A percentile compares a stretch with the other conserved stretches of the same genome.
Evolutionary conservation across 2,329 filamentous ascomycete genomes (phyloP).

Genomic region (Leptographium flavum): DNA sequence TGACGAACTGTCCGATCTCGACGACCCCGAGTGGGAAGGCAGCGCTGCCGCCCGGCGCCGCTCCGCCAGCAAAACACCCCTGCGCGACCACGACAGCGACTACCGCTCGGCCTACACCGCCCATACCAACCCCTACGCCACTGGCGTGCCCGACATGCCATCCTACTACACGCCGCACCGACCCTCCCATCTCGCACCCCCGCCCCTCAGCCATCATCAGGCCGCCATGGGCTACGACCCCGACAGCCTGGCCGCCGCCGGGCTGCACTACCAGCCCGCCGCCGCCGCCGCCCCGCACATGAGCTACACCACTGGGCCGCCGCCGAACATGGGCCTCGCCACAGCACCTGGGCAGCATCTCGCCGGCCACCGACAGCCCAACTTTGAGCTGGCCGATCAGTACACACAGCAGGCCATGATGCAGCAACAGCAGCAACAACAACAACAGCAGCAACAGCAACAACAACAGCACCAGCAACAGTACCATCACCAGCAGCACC

Average conservation of each 20-base stretch:
- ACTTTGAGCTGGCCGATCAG: neutral
- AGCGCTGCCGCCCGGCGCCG: slow-evolving; percentile 17
- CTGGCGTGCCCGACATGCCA: slow-evolving; percentile 4
- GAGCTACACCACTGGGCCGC: neutral
- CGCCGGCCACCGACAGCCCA: neutral
- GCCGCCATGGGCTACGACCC: slow-evolving; percentile 22
- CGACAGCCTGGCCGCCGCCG: slow-evolving; percentile 14
- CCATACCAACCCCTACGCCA: slow-evolving; percentile 9
- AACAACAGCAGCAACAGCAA: slow-evolving; percentile 2
- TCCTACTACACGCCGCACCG: neutral
- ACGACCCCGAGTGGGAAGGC: slow-evolving; percentile 26
- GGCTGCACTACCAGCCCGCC: slow-evolving; percentile 21
- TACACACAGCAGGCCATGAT: slow-evolving; percentile 1
- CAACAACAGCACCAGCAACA: slow-evolving; percentile 5
- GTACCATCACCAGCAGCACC: slow-evolving; percentile 4
- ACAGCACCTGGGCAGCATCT: neutral
- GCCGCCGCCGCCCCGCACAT: slow-evolving; percentile 4
- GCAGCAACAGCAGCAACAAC: slow-evolving; percentile 5
- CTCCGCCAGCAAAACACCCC: slow-evolving; percentile 17
- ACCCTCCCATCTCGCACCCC: slow-evolving; percentile 18
- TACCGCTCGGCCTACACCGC: slow-evolving; percentile 12
- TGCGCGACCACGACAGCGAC: slow-evolving; percentile 18
- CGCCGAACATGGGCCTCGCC: neutral
- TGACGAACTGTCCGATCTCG: slow-evolving; percentile 27
- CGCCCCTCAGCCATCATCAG: slow-evolving; percentile 22